Base-by-base conservation (phyloP, 305 asterid genomes). In the Withania somnifera region DNA sequence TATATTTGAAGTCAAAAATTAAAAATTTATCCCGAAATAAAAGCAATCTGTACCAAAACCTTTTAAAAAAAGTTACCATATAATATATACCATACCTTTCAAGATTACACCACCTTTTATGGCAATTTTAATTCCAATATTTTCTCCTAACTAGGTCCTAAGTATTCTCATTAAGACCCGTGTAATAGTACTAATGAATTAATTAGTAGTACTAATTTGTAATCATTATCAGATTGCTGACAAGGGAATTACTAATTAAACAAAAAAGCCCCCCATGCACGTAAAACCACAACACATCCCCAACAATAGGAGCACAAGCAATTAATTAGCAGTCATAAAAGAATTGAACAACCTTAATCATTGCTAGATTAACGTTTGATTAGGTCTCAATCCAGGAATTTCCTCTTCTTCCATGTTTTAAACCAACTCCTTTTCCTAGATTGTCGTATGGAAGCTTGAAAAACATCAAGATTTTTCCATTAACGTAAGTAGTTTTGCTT, bases 231-330 rank as follows among this genome's bases (percentile, higher is more conserved):
- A n/a, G n/a, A n/a, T n/a, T n/a, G n/a, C n/a, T n/a, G n/a, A 50
- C 60, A 50, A 76, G 80, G n/a, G n/a, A n/a, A n/a, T n/a, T 51
- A 76, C 17, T 76, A 50, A 17, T 26, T 51, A 76, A 76, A 60
- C 61, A 50, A 75, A 28, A 51, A 76, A 10, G 24, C 10, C 80
- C 47, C 63, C 40, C 80, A 76, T 76, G 80, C 80, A 76, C 80
- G 80, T 76, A 50, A 76, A 28, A 28, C 63, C 80, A 76, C 80
- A 76, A 51, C 63, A 20, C 63, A 76, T 76, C 63, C 80, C 15
- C 22, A 76, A 76, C 47, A 76, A 76, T 76, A 76, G 80, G 80
- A 73, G 15, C 38, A 73, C 26, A 73, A 11, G 42, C 32, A 47
- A 47, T 22, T 14, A 71, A 73, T 50, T 66, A 63, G 6, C 45